These are phyloP conservation scores for Acanthamoeba castellanii DNA, from an alignment of 208 protist species.

Conservation along the genomic window DNA sequence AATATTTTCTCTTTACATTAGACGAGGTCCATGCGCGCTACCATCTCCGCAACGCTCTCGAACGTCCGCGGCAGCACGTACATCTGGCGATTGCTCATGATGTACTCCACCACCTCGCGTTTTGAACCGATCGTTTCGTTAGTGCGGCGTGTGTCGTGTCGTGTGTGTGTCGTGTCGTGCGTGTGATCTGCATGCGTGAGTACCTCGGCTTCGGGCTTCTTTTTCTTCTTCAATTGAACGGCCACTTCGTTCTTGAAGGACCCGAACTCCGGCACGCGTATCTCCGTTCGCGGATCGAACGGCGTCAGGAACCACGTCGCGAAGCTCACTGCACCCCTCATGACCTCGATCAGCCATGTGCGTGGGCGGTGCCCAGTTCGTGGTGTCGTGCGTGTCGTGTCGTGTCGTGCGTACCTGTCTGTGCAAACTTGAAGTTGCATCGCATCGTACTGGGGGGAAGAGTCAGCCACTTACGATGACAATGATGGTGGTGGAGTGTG, in stretches of 20 bases:
- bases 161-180: background rate
- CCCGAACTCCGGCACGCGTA: slow-evolving; percentile 50
- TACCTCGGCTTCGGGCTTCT: slow-evolving; percentile 53
- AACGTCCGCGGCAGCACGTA: slow-evolving; percentile 46
- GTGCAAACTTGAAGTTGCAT: slow-evolving; percentile 56
- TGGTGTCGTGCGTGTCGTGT: background rate
- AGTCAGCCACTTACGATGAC: background rate
- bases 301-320: slow-evolving; percentile 59
- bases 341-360: too few relatives aligned
- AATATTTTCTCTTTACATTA: background rate
- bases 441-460: background rate
- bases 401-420: background rate
- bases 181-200: background rate
- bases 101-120: background rate
- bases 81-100: background rate
- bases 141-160: too few relatives aligned
- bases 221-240: slow-evolving; percentile 25
- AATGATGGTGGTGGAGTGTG: background rate
- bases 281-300: slow-evolving; percentile 41
- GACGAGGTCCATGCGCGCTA: background rate
- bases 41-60: slow-evolving; percentile 54
- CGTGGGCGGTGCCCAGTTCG: background rate
- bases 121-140: background rate
- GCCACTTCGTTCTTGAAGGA: slow-evolving; percentile 55
- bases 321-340: slow-evolving; percentile 1